Percentiles rank a stretch among this genome's conserved stretches.
Conservation (phyloP, 148 eudicot genomes). For the Beta vulgaris region DNA sequence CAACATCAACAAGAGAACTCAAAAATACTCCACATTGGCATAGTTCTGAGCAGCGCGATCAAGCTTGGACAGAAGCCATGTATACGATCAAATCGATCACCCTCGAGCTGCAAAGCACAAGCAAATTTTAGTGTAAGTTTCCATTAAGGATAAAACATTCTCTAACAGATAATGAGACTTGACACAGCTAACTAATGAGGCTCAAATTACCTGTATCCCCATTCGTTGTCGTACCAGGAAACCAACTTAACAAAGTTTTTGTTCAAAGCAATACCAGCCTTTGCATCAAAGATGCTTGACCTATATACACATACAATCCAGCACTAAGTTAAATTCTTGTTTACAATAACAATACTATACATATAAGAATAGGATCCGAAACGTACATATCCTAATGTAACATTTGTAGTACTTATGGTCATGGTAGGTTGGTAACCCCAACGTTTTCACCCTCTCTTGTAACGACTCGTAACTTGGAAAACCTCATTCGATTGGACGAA, state of each 20-base stretch:
- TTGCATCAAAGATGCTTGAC: constrained; percentile 83
- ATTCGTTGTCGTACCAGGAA: constrained; percentile 91
- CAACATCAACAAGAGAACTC: background rate
- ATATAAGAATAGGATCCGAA: no score
- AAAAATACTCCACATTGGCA: background rate
- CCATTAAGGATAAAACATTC: background rate
- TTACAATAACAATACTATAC: background rate
- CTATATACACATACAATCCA: constrained; percentile 18
- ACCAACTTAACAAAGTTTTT: constrained; percentile 63
- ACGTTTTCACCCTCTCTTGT: no score
- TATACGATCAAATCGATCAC: constrained; percentile 68
- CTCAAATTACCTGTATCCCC: constrained; percentile 78
- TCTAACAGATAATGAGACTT: background rate
- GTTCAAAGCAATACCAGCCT: constrained; percentile 84
- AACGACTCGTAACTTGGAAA: no score
- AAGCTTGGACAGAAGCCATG: constrained; percentile 54
- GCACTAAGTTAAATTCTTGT: background rate
- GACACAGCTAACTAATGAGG: background rate
- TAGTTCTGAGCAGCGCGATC: constrained; percentile 1
- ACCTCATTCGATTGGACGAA: no score
- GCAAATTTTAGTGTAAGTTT: background rate
- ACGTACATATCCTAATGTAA: no score
- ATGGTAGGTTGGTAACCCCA: no score
- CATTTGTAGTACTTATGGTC: no score
- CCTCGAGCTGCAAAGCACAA: constrained; percentile 43